These are phyloP conservation scores for Trametopsis cervina DNA, from an alignment of 768 basidiomycete genomes.

Conservation along the genomic window DNA sequence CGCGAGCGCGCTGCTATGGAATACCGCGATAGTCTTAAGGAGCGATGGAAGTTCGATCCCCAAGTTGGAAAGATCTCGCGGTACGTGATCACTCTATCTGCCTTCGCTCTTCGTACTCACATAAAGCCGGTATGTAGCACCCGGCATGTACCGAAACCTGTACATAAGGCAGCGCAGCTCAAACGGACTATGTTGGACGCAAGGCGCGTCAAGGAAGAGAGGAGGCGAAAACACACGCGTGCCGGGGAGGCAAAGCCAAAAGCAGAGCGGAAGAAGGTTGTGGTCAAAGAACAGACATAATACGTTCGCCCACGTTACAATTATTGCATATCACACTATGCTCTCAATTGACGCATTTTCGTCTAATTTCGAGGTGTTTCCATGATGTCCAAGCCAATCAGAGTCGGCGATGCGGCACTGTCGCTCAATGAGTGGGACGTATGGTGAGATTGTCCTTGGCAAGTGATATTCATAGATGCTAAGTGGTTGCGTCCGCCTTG, in stretches of 20 bases:
- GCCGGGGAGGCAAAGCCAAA: constrained; percentile 84
- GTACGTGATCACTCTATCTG: constrained; percentile 34
- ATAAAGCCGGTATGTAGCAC: constrained; percentile 33
- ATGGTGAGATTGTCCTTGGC: too few species aligned
- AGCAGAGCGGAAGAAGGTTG: constrained; percentile 84
- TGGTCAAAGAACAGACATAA: constrained; percentile 72
- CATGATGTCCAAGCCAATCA: background rate
- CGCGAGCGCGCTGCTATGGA: constrained; percentile 89
- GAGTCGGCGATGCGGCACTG: background rate
- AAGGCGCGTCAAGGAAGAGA: constrained; percentile 85
- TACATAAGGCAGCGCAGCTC: constrained; percentile 80
- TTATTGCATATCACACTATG: too few species aligned
- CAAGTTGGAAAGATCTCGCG: constrained; percentile 78
- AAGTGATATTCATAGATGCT: too few species aligned
- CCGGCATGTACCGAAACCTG: constrained; percentile 85
- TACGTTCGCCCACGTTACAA: too few species aligned
- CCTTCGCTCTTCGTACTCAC: background rate
- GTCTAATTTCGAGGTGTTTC: background rate
- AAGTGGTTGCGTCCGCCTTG: too few species aligned
- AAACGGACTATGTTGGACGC: constrained; percentile 93
- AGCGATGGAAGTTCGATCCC: constrained; percentile 81
- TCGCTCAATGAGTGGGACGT: too few species aligned
- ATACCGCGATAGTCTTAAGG: constrained; percentile 82
- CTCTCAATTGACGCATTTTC: background rate
- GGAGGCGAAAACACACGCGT: constrained; percentile 83